Evolutionary conservation across 2,329 filamentous ascomycete species (phyloP), one percentile per base, ranked within the genome.

Genomic region (Chaetomium globosum): DNA sequence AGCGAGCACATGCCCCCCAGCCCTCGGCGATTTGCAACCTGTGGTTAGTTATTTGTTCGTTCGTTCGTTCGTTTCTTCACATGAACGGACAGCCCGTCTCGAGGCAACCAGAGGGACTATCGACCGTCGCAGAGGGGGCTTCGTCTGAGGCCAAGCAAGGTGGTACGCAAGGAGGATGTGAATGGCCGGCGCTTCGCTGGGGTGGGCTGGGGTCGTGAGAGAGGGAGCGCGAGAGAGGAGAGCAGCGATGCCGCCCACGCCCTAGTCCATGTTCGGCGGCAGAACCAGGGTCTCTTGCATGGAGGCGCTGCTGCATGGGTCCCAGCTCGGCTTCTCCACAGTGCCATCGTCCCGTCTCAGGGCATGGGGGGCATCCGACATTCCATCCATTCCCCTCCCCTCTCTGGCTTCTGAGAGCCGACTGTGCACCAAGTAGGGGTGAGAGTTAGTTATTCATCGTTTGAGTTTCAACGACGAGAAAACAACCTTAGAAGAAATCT

Each of bases 241-340:
- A 56, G 30, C 36, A 48, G 31, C 56, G 26, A 57, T 43, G 39
- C 39, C n/a, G 36, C 56, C 56, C 56, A 58, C 56, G 56, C 56
- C 43, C 55, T 52, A 46, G 10, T 30, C 62, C 62, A 53, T 59
- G 56, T 59, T 55, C 39, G 56, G 39, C 56, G 10, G 33, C 52
- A 56, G 43, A 21, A 33, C 49, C 28, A 26, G 58, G 63, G 58
- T 53, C 51, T 57, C 19, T 58, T 58, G 63, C 58, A 57, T 56
- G 43, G 57, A 60, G 16, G 62, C 52, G 62, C 53, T 63, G 9
- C 31, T 19, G 46, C 46, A 55, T 39, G 48, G 54, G 33, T n/a
- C n/a, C 46, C 43, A 33, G 53, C 61, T 63, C 21, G 53, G 53
- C 30, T 58, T 63, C 53, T 52, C 61, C 61, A 52, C 46, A 49